A percentile compares a stretch with the other conserved stretches of the same genome.
Evolutionary conservation across 2,329 filamentous ascomycete species (phyloP).

Genomic region (Coleophoma cylindrospora): DNA sequence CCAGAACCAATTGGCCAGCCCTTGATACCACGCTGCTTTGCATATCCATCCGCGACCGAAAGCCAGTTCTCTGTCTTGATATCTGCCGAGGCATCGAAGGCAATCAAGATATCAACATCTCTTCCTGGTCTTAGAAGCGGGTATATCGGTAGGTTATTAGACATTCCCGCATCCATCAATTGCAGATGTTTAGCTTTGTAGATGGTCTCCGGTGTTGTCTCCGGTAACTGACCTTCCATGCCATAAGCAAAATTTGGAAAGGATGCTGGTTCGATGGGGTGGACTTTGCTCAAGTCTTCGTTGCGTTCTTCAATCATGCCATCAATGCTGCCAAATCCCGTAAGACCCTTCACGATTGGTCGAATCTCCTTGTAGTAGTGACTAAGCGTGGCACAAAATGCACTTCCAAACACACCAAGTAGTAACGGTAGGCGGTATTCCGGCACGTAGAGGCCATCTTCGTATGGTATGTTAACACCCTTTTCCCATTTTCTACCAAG

Average conservation of each 20-base stretch:
- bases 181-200: constrained; percentile 67
- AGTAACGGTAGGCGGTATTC: constrained; percentile 80
- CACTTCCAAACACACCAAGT: constrained; percentile 93
- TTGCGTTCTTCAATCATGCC: constrained; percentile 77
- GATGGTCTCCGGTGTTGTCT: constrained; percentile 73
- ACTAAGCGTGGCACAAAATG: constrained; percentile 90
- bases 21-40: constrained; percentile 80
- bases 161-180: constrained; percentile 98
- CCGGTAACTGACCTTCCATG: constrained; percentile 70
- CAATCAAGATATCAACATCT: constrained; percentile 82
- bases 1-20: constrained; percentile 95
- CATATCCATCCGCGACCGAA: constrained; percentile 88
- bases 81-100: constrained; percentile 89
- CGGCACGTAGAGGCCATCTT: constrained; percentile 68
- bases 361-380: constrained; percentile 94
- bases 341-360: constrained; percentile 71
- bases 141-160: constrained; percentile 95
- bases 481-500: constrained; percentile 76
- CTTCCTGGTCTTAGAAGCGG: constrained; percentile 84
- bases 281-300: constrained; percentile 82
- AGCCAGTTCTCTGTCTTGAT: constrained; percentile 96
- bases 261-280: constrained; percentile 86
- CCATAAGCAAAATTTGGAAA: constrained; percentile 87
- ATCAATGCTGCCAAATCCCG: constrained; percentile 74
- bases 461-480: constrained; percentile 61